These are phyloP conservation scores for Camellia japonica DNA, from an alignment of 148 eudicot species.

Conservation along the genomic window DNA sequence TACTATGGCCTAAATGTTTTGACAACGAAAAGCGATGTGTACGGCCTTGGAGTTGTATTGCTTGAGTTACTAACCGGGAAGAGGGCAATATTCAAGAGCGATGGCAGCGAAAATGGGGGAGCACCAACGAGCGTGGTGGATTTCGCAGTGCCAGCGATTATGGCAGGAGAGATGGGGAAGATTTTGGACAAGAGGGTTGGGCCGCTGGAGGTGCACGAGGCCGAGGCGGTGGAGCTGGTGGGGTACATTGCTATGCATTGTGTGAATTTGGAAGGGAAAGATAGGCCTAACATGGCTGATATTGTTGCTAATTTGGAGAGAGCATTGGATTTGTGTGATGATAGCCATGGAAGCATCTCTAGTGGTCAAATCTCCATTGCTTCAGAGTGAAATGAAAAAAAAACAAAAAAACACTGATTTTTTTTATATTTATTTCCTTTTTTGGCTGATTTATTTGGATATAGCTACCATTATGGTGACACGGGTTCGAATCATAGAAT, in stretches of 20 bases:
- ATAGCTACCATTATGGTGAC: not conserved
- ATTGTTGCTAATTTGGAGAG: slow-evolving; percentile 77
- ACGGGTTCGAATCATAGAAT: no score
- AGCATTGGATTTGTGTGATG: slow-evolving; percentile 55
- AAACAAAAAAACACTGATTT: not conserved
- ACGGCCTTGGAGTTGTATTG: slow-evolving; percentile 78
- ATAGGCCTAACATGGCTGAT: slow-evolving; percentile 72
- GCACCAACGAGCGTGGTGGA: slow-evolving; percentile 67
- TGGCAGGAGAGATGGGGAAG: slow-evolving; percentile 53
- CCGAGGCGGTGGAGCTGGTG: slow-evolving; percentile 78
- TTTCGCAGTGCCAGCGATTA: slow-evolving; percentile 56
- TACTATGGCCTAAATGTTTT: slow-evolving; percentile 73
- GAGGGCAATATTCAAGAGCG: slow-evolving; percentile 58
- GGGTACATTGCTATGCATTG: slow-evolving; percentile 76
- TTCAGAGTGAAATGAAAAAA: slow-evolving; percentile 44
- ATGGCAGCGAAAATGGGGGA: slow-evolving; percentile 28
- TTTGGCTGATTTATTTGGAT: slow-evolving; percentile 1
- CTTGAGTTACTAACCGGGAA: slow-evolving; percentile 75
- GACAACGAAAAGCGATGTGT: slow-evolving; percentile 83
- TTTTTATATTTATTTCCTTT: slow-evolving; percentile 4
- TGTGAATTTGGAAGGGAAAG: slow-evolving; percentile 73
- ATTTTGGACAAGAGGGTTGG: slow-evolving; percentile 68
- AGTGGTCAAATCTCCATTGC: slow-evolving; percentile 54
- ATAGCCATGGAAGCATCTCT: slow-evolving; percentile 73
- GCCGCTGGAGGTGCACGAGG: slow-evolving; percentile 44